Evolutionary conservation across 23 red algal genomes (phyloP), one percentile per base, ranked within the genome.

Genomic region (Agarophyton chilense): DNA sequence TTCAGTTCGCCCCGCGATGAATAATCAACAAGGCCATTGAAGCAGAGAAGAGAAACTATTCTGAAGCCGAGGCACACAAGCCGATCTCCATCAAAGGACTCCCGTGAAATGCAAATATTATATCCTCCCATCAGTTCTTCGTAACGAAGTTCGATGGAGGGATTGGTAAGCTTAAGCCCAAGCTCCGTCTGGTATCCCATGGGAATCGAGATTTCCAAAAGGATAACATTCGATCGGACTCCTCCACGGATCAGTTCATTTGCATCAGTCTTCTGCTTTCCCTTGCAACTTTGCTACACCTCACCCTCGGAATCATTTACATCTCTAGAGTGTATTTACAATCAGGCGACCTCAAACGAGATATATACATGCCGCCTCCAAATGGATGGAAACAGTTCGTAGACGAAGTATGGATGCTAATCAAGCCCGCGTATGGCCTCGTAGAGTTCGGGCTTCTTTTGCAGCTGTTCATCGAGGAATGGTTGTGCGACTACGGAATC

Each of bases 111-210:
- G n/a, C n/a, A n/a, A n/a, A n/a, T n/a, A n/a, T n/a, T n/a, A n/a
- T n/a, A n/a, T n/a, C n/a, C 3, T 66, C 61, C 3, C 61, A 66
- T 17, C 61, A 66, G 22, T 66, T 66, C 61, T 66, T 66, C 61
- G 61, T 66, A 11, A 13, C 33, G 22, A 66, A 66, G 24, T 66
- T 32, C 61, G 16, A 34, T 66, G 61, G 34, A 2, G 61, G 33
- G 33, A 66, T 21, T 17, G 34, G 34, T 12, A 32, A 66, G 8
- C 34, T 66, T 12, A 34, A 24, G 34, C 61, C 33, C 2, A 11
- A 24, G 14, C 33, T 13, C 25, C 61, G 9, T 22, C 61, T 66
- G 2, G 29, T 66, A 35, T 24, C 24, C 3, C 61, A 66, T 66
- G 34, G 25, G 2, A 66, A 66, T 10, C 2, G 34, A 3, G 61